Base-by-base conservation (phyloP, 306 rosid species). In the Pueraria montana region DNA sequence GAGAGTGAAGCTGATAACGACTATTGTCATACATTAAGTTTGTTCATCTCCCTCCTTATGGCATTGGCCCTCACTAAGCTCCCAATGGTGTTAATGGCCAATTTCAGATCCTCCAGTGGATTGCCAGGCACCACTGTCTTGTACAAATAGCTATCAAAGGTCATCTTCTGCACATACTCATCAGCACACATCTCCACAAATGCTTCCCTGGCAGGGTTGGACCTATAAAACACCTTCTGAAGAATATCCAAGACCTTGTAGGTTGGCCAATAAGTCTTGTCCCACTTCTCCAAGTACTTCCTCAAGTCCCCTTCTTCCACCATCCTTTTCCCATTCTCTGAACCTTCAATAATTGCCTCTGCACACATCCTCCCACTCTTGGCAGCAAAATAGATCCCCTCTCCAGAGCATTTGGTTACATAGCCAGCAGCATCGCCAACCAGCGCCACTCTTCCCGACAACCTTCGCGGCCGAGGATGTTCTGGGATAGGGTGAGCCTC, bases 181-280 rank as follows among this genome's bases (percentile, higher is more conserved):
- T 96, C 97, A 0, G 92, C 97, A n/a, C 99, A 96, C 99, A 94
- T 91, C 97, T 94, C 99, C 82, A 96, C 99, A 42, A 96, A 96
- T 0, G 99, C 99, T 71, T 96, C 99, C 79, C 99, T 92, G 0
- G 99, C 99, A 6, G 99, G 99, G 34, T 96, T 92, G 1, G 99
- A 96, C 87, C 99, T 79, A 63, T 96, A 96, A 76, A 96, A 96
- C 88, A 96, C 98, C 90, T 96, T 96, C 94, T 96, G 99, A 88
- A 96, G 85, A 77, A 96, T 87, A 87, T 96, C 99, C 85, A 96
- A 77, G 8, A 96, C 99, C 94, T 94, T 96, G 80, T 96, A 96
- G 36, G 98, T 96, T 0, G 99, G 99, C 99, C 98, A 96, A 71
- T 96, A 96, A 20, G 99, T 89, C 87, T 96, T 94, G 79, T 96